Conservation (phyloP, 495 filamentous ascomycete genomes). For the Penicillium lividum region DNA sequence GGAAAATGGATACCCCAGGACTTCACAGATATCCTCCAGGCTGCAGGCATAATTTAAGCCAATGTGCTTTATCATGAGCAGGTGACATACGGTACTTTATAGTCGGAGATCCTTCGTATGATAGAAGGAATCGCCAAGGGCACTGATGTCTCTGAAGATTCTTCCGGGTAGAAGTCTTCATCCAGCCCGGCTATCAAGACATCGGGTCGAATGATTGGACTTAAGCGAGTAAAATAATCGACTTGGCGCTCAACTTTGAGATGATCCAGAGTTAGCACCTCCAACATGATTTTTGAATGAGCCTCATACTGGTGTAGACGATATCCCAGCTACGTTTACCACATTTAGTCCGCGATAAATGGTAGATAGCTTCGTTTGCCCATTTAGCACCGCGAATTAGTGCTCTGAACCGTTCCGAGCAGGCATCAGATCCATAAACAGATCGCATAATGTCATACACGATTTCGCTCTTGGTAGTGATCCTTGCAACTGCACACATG, state of each 20-base stretch:
- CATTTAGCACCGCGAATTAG: conserved; percentile 12
- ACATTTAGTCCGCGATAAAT: conserved; percentile 6
- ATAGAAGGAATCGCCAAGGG: conserved; percentile 1
- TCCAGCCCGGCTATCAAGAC: no score
- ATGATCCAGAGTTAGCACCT: no score
- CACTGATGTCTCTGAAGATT: background rate
- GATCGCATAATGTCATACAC: conserved; percentile 5
- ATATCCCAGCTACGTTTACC: conserved; percentile 8
- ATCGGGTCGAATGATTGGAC: no score
- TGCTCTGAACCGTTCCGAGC: background rate
- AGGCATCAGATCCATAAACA: background rate
- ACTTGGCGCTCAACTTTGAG: no score
- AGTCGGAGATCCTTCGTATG: background rate
- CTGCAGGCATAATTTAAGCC: no score
- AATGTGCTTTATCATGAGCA: no score
- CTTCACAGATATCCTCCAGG: no score
- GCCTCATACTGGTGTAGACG: conserved; percentile 1
- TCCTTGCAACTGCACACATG: conserved; percentile 2
- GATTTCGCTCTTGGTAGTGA: background rate
- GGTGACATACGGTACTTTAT: background rate
- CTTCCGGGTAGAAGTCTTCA: background rate
- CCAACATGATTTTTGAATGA: no score
- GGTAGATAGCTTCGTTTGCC: conserved; percentile 6
- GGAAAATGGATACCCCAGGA: no score
- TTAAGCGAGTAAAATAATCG: no score